These are phyloP conservation scores for Apiosordaria backusii DNA, from an alignment of 495 filamentous ascomycete species.

Conservation along the genomic window DNA sequence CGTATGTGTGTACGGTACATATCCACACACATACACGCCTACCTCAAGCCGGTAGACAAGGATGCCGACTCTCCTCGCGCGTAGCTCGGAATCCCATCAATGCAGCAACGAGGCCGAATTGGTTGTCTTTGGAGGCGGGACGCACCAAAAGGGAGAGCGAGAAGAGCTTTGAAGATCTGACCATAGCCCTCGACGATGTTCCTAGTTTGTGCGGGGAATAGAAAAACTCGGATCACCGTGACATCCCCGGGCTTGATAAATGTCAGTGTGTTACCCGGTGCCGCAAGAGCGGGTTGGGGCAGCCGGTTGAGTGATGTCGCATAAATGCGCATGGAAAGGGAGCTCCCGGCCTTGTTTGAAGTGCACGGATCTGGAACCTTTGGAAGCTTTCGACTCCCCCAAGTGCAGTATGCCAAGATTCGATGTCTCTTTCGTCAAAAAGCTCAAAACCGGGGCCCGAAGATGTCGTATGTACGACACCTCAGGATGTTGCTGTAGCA, in stretches of 20 bases:
- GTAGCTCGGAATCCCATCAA: slow-evolving; percentile 15
- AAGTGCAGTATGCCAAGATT: neutral
- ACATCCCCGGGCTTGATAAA: slow-evolving; percentile 8
- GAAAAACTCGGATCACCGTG: neutral
- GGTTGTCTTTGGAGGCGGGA: no score
- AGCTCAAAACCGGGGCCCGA: neutral
- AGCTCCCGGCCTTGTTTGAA: slow-evolving; percentile 24
- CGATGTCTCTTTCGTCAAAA: neutral
- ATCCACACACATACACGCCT: neutral
- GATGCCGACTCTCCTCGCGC: slow-evolving; percentile 14
- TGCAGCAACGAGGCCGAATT: slow-evolving; percentile 14
- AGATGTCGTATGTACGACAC: no score
- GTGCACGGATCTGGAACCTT: slow-evolving; percentile 34
- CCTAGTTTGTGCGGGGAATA: slow-evolving; percentile 3
- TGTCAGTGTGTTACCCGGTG: slow-evolving; percentile 13
- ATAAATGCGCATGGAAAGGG: slow-evolving; percentile 30
- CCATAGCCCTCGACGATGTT: neutral
- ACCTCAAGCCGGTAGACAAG: slow-evolving; percentile 8
- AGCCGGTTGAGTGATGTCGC: slow-evolving; percentile 15
- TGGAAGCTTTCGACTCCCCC: slow-evolving; percentile 28
- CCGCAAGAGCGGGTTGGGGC: slow-evolving; percentile 5
- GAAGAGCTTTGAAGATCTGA: neutral
- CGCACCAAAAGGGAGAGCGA: slow-evolving; percentile 9
- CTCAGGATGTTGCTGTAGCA: neutral
- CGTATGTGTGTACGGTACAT: slow-evolving; percentile 9